Evolutionary conservation across 257 asterid species (phyloP), one percentile per base, ranked within the genome.

Genomic region (Jaltomata sinuosa): DNA sequence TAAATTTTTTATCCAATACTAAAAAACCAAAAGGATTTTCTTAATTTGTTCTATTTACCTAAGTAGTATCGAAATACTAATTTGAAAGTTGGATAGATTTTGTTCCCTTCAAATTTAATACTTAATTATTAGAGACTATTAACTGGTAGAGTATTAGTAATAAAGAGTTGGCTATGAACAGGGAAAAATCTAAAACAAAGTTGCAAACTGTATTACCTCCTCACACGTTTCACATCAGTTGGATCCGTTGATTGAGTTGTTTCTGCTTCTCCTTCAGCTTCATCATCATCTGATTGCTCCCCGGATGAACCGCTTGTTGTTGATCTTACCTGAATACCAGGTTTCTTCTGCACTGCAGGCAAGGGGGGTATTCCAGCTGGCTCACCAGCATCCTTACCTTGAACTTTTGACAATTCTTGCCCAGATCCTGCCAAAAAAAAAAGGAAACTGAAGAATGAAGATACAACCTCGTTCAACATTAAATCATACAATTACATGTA

Each of bases 221-320:
- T 92, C 89, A 94, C 85, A 40, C 98, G 98, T 86, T 96, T 96
- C 71, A 93, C 95, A 92, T 96, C 94, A 25, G 97, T 65, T 64
- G 97, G 94, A 67, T 89, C 93, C 92, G 25, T 86, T 80, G 90
- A 91, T 47, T 89, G 91, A 87, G 89, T 89, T 83, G 89, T 84
- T 83, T 94, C 98, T 79, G 86, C 88, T 88, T 94, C 99, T 86
- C 96, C 98, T 82, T 96, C 98, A 52, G 88, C 90, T 72, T 96
- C 99, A 87, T 94, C 99, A 65, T 96, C 98, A 87, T 96, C 94
- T 1, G 98, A 93, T 86, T 89, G 97, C 32, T 94, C 99, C 74
- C 94, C 93, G 6, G 98, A 93, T 79, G 99, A 96, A 45, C 98
- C 98, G 74, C 98, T 96, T 68, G 96, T 94, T 54, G 94, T 90